phyloP scores from a whole-genome alignment of 169 alveolate genomes.

The Pseudocohnilembus persalinus region DNA sequence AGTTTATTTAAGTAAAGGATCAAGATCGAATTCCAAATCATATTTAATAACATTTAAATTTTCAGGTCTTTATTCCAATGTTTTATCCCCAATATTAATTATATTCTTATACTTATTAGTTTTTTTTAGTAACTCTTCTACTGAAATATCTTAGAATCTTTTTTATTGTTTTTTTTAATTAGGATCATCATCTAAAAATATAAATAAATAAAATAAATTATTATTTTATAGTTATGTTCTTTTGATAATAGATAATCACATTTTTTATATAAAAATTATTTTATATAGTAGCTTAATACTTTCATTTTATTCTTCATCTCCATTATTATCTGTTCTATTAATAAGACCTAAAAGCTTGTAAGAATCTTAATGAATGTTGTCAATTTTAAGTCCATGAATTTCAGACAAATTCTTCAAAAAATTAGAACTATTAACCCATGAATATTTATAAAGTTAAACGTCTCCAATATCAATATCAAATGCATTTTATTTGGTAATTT shows the following conservation, averaged over 20 bases:
- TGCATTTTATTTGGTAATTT: neutral
- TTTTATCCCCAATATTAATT: slow-evolving; percentile 45
- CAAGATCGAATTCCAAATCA: slow-evolving; percentile 69
- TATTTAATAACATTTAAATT: slow-evolving; percentile 62
- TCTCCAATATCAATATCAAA: neutral
- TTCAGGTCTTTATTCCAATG: slow-evolving; percentile 57
- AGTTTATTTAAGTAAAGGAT: slow-evolving; percentile 57
- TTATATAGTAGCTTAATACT: too few species aligned
- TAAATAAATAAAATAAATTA: too few species aligned
- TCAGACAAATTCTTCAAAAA: neutral
- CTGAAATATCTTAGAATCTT: neutral
- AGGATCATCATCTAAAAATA: too few species aligned
- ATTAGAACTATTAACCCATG: neutral
- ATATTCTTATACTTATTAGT: neutral
- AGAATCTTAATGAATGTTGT: neutral
- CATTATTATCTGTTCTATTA: neutral
- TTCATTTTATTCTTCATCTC: neutral
- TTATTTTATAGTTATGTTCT: too few species aligned
- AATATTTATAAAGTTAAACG: neutral
- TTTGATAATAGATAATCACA: too few species aligned
- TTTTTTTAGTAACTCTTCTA: neutral
- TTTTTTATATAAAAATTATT: too few species aligned
- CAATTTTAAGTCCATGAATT: neutral
- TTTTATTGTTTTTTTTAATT: too few species aligned
- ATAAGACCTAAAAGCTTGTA: neutral